Percentiles rank a stretch among this genome's conserved stretches.
phyloP scores from a whole-genome alignment of 2,329 filamentous ascomycete species.

The Xylariaceae sp. region DNA sequence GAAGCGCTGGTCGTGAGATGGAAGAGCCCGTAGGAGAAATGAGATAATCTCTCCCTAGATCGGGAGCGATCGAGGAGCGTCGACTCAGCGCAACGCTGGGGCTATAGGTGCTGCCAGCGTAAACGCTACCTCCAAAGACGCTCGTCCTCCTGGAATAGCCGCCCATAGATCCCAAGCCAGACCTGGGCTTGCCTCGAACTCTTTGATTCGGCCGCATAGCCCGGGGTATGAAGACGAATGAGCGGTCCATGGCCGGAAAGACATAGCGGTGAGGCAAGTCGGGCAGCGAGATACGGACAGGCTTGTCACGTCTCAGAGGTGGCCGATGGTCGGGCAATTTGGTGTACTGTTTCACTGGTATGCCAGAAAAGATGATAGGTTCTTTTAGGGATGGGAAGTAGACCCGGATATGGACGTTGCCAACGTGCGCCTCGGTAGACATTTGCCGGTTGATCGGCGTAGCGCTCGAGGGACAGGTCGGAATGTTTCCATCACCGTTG shows the following conservation, averaged over 20 bases:
- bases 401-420: conserved; percentile 78
- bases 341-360: conserved; percentile 84
- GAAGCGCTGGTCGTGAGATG: conserved; percentile 58
- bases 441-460: conserved; percentile 67
- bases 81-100: conserved; percentile 84
- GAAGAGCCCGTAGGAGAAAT: conserved; percentile 76
- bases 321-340: conserved; percentile 91
- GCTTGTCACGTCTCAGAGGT: conserved; percentile 89
- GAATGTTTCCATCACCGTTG: conserved; percentile 48
- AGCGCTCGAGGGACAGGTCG: conserved; percentile 50
- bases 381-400: conserved; percentile 68
- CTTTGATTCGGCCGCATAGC: conserved; percentile 87
- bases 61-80: conserved; percentile 68
- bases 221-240: conserved; percentile 96
- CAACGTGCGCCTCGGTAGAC: conserved; percentile 76
- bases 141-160: conserved; percentile 75
- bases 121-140: conserved; percentile 61
- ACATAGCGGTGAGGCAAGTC: conserved; percentile 75
- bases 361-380: conserved; percentile 62
- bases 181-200: conserved; percentile 65
- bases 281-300: conserved; percentile 86
- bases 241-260: conserved; percentile 81
- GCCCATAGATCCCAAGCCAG: conserved; percentile 60
- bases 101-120: conserved; percentile 69
- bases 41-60: conserved; percentile 62